Evolutionary conservation across 768 basidiomycete genomes (phyloP).

Genomic region (Suillus alpinus): DNA sequence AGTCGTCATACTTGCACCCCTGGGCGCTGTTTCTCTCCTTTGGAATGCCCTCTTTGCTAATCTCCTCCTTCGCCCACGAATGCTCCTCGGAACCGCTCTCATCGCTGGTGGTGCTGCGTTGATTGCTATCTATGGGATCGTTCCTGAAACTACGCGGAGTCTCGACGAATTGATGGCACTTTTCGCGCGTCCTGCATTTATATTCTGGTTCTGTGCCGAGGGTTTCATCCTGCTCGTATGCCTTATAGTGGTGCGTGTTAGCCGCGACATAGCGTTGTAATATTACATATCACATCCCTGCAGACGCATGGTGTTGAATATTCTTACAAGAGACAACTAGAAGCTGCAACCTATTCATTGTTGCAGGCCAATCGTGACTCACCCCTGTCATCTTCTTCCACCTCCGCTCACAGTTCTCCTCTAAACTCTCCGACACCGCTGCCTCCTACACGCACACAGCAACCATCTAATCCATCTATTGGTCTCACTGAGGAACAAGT

Average conservation of each 20-base stretch:
- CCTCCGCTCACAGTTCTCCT: slow-evolving; percentile 32
- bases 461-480: slow-evolving; percentile 38
- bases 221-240: slow-evolving; percentile 56
- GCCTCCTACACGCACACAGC: slow-evolving; percentile 23
- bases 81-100: slow-evolving; percentile 82
- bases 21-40: slow-evolving; percentile 88
- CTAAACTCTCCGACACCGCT: slow-evolving; percentile 32
- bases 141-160: slow-evolving; percentile 82
- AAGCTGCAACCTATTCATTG: slow-evolving; percentile 11
- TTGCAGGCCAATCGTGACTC: slow-evolving; percentile 5
- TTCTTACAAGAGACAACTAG: slow-evolving; percentile 44
- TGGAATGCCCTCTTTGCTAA: slow-evolving; percentile 94
- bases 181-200: slow-evolving; percentile 73
- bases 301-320: slow-evolving; percentile 78
- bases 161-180: slow-evolving; percentile 80
- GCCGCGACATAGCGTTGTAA: neutral
- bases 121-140: slow-evolving; percentile 90
- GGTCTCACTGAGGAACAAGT: slow-evolving; percentile 30
- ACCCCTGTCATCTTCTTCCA: slow-evolving; percentile 8
- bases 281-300: neutral
- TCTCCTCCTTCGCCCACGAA: slow-evolving; percentile 75
- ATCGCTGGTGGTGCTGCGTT: slow-evolving; percentile 88
- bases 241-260: slow-evolving; percentile 57
- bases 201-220: slow-evolving; percentile 77
- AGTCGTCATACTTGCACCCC: slow-evolving; percentile 90